phyloP scores from a whole-genome alignment of 441 rosid species.

The Dalechampia spathulata region DNA sequence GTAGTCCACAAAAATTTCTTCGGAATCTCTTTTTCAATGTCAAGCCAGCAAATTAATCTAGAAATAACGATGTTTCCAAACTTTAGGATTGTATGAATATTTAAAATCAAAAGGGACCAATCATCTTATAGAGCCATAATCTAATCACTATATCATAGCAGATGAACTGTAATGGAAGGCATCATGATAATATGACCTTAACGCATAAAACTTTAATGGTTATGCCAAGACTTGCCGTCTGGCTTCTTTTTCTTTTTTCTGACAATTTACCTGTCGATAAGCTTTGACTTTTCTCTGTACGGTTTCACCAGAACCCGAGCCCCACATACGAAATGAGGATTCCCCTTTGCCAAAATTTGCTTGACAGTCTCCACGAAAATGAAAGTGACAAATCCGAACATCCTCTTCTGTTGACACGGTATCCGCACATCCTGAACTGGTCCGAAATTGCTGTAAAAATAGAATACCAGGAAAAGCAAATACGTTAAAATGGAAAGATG shows the following conservation, averaged over 20 bases:
- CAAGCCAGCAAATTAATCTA: not conserved
- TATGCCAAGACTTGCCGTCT: too few relatives aligned
- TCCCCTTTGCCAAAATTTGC: conserved; percentile 66
- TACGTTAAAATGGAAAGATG: not conserved
- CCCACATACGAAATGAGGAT: conserved; percentile 85
- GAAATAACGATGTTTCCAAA: not conserved
- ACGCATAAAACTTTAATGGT: too few relatives aligned
- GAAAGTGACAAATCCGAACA: conserved; percentile 97
- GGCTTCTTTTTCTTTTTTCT: not conserved
- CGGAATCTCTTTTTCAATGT: conserved; percentile 4
- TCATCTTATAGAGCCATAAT: not conserved
- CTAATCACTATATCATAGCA: not conserved
- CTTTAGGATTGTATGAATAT: not conserved
- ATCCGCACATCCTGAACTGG: conserved; percentile 92
- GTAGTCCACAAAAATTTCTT: conserved; percentile 1
- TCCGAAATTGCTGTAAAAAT: conserved; percentile 51
- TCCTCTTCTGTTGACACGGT: conserved; percentile 84
- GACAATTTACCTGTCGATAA: conserved; percentile 43
- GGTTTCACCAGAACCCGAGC: conserved; percentile 95
- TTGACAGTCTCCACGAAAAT: conserved; percentile 56
- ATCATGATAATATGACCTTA: too few relatives aligned
- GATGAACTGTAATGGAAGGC: too few relatives aligned
- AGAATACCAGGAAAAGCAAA: not conserved
- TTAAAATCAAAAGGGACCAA: not conserved
- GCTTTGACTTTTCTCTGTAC: conserved; percentile 78